Evolutionary conservation across 2,329 filamentous ascomycete genomes (phyloP).

Genomic region (Sclerotinia borealis): DNA sequence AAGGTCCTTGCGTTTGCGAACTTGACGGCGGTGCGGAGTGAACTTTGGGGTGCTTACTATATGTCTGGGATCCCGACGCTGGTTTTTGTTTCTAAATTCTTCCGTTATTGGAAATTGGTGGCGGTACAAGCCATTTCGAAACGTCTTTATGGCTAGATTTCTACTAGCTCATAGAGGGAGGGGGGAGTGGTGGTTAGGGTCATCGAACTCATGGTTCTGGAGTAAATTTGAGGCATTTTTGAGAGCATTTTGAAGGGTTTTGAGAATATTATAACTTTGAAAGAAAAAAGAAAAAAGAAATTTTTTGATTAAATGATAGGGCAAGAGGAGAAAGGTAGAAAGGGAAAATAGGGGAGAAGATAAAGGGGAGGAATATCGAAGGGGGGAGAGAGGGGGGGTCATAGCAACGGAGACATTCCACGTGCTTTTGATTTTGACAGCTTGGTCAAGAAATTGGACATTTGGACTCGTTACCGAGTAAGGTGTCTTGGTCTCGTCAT

Average conservation of each 20-base stretch:
- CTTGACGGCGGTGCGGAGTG: not conserved
- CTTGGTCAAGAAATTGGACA: not conserved
- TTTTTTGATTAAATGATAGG: no score
- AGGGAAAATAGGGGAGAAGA: no score
- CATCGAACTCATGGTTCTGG: no score
- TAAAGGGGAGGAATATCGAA: no score
- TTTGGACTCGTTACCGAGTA: not conserved
- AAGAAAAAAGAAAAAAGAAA: no score
- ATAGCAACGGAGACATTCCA: not conserved
- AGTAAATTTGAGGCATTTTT: no score
- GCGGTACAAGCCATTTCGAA: not conserved
- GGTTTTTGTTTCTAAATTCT: not conserved
- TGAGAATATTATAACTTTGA: no score
- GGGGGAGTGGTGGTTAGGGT: no score
- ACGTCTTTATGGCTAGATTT: not conserved
- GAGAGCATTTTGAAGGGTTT: no score
- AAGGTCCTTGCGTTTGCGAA: not conserved
- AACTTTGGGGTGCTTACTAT: constrained; percentile 8
- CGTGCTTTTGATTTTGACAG: not conserved
- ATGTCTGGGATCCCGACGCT: not conserved
- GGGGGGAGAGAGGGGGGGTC: no score
- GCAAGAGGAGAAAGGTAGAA: no score
- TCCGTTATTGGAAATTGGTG: not conserved
- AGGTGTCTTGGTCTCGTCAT: not conserved
- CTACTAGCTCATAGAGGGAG: not conserved